Evolutionary conservation across 495 filamentous ascomycete genomes (phyloP).

Genomic region (Xylaria acuta): DNA sequence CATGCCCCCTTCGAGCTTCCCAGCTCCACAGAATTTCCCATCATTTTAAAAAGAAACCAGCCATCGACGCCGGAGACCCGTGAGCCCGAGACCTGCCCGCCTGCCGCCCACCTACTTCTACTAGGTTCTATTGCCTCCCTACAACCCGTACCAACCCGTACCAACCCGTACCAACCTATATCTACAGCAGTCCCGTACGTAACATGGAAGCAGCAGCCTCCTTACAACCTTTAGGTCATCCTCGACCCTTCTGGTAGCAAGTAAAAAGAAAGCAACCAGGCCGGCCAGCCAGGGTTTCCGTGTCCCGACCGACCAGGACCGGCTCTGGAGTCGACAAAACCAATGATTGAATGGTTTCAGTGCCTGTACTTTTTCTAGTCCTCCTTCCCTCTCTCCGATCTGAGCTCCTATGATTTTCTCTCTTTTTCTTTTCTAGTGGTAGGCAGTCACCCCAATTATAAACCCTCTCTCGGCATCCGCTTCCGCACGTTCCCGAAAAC

Average conservation of each 20-base stretch:
- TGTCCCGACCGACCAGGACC: constrained; percentile 9
- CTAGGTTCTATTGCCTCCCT: background rate
- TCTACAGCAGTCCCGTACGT: background rate
- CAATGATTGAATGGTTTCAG: background rate
- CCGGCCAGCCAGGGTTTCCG: background rate
- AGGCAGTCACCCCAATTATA: background rate
- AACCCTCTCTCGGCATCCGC: constrained; percentile 20
- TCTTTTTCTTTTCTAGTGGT: constrained; percentile 2
- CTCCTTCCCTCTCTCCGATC: background rate
- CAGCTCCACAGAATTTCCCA: constrained; percentile 13
- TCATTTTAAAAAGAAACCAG: constrained; percentile 18
- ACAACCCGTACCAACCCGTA: background rate
- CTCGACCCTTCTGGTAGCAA: background rate
- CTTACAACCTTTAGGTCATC: background rate
- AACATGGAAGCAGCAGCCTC: background rate
- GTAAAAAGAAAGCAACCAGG: background rate
- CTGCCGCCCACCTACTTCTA: background rate
- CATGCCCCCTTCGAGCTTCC: background rate
- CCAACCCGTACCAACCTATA: no score
- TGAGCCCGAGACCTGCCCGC: constrained; percentile 26
- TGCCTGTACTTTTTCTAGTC: background rate
- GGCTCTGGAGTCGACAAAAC: constrained; percentile 17
- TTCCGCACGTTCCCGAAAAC: constrained; percentile 25
- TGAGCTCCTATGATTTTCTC: constrained; percentile 10
- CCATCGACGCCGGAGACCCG: constrained; percentile 26